Evolutionary conservation across 345 rosid genomes (phyloP), one percentile per base, ranked within the genome.

Genomic region (Camelina hispida): DNA sequence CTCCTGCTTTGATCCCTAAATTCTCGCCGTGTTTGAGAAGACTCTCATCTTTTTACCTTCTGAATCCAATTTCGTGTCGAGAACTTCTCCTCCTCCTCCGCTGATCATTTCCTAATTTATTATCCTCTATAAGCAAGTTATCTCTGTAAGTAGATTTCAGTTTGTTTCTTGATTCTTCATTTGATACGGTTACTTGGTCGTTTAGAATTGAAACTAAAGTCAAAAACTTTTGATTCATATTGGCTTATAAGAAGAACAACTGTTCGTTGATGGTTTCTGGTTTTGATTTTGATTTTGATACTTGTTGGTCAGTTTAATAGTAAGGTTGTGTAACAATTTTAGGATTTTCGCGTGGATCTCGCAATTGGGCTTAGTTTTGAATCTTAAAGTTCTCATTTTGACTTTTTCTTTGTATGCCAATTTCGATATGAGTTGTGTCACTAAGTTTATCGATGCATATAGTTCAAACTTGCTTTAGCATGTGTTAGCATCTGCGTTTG

Each of bases 1-100:
- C 30, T 59, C 10, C 61, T 60, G 35, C n/a, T n/a, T 59, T 74
- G 61, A 77, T 64, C 75, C 80, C 72, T 70, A 50, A 22, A 64
- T 66, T 58, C 42, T 59, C 57, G 72, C 73, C 72, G 72, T 72
- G 71, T 66, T 51, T 11, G 32, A 47, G 62, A 71, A 77, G 62
- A 30, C 30, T 71, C 68, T 43, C 68, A 16, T 65, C 0, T 37
- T 40, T 25, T 22, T 12, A 32, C 14, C 61, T 0, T 77, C 59
- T 52, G 1, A 46, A 14, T 20, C 17, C 38, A 58, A 28, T 58
- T 65, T 53, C 58, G 61, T 73, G 59, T 60, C 28, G 10, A 34
- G 8, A 53, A 72, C 68, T 72, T 28, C 30, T 28, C 23, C 11
- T 61, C 35, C 47, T 0, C 34, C 11, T 60, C 34, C 47, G 17